Base-by-base conservation (phyloP, 163 green algal genomes). In the Scenedesmus sp. region DNA sequence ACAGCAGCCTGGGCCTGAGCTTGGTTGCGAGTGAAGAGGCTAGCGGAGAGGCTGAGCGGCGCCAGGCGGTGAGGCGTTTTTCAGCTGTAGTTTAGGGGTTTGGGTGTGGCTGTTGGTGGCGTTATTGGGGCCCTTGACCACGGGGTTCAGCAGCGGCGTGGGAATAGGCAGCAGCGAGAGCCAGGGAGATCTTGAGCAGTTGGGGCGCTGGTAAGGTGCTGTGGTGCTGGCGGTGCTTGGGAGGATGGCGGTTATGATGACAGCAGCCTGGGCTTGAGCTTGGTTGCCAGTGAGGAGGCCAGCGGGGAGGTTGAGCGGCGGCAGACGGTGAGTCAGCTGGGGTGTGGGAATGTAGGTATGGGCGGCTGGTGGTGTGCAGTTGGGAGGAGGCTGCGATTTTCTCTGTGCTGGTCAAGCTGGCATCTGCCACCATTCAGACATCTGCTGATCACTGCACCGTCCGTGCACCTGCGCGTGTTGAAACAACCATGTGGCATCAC, bases 11-110 rank as follows among this genome's bases (percentile, higher is more conserved):
- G 1, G 83, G 55, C 4, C 66, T 87, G 56, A 87, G 90, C 73
- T n/a, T 93, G 9, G 64, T 7, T 15, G 16, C 59, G 5, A 83
- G 56, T 55, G 90, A 93, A 67, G 90, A 93, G 73, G 90, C 90
- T 3, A 67, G 16, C 12, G 90, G 90, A 13, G 90, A 93, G 73
- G 74, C 59, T 10, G 83, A n/a, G 16, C 76, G 90, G 57, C 85
- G 74, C 16, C 23, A 66, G 12, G 89, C 89, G 55, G 89, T 88
- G 62, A 62, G 62, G 23, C 5, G 18, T 3, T 79, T 12, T 23
- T 79, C 23, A 23, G 64, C 3, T 18, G 12, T 20, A 46, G 34
- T 46, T 46, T 46, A 46, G 23, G 9, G 6, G 16, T 16, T 16
- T 16, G 16, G 12, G 8, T 70, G 62, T 70, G 9, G 82, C 16